phyloP scores from a whole-genome alignment of 176 grass and related monocot species.

The Carex myosuroides region DNA sequence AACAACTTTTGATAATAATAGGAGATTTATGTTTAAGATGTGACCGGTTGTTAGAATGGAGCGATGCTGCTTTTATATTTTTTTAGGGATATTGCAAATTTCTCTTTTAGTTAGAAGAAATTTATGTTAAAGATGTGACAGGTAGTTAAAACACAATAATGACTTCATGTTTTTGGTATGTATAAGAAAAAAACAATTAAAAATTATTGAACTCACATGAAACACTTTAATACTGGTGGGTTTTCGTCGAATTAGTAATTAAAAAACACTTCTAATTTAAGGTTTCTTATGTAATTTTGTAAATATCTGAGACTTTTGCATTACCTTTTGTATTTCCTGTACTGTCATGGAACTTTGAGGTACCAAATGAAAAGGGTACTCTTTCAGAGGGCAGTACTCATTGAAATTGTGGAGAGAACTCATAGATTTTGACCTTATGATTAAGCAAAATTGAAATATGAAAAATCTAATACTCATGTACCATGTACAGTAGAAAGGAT shows the following conservation, averaged over 20 bases:
- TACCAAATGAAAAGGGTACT: neutral
- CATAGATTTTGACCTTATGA: neutral
- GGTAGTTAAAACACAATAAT: slow-evolving; percentile 9
- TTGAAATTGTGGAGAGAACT: neutral
- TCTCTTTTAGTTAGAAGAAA: neutral
- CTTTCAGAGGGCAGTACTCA: neutral
- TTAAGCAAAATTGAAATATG: neutral
- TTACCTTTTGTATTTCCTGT: neutral
- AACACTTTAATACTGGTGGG: neutral
- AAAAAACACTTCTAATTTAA: neutral
- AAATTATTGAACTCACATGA: neutral
- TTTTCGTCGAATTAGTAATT: neutral
- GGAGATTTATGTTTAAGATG: neutral
- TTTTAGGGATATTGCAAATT: neutral
- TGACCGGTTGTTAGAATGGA: neutral
- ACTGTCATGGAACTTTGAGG: neutral
- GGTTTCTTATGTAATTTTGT: neutral
- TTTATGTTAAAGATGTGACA: slow-evolving; percentile 19
- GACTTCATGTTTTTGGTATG: neutral
- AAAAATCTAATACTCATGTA: neutral
- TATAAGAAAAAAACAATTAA: neutral
- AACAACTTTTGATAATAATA: neutral
- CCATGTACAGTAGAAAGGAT: neutral
- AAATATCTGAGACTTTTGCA: neutral
- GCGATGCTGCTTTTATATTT: neutral